Evolutionary conservation across 805 yeast species (phyloP).

Genomic region (Candida glaebosa): DNA sequence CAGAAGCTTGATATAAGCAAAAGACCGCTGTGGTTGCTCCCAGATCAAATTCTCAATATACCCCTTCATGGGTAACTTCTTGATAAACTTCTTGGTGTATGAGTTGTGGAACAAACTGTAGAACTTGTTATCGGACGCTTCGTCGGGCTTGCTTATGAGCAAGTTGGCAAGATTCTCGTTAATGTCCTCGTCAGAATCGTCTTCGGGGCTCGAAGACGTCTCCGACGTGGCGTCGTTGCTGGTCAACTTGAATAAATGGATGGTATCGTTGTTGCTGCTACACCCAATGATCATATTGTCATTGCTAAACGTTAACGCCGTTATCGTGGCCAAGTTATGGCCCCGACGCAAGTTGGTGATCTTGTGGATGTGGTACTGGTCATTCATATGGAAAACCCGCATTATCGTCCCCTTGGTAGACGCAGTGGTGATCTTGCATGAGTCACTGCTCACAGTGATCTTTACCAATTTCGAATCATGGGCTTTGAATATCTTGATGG

Average conservation of each 20-base stretch:
- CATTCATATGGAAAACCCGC: slow-evolving; percentile 26
- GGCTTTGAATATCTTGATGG: slow-evolving; percentile 35
- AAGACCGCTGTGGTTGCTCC: slow-evolving; percentile 42
- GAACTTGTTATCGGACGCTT: slow-evolving; percentile 5
- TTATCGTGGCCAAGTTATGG: slow-evolving; percentile 33
- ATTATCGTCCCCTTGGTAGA: slow-evolving; percentile 42
- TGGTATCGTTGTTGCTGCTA: slow-evolving; percentile 38
- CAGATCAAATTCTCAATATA: slow-evolving; percentile 39
- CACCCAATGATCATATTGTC: slow-evolving; percentile 35
- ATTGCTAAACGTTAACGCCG: slow-evolving; percentile 30
- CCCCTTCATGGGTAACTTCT: slow-evolving; percentile 38
- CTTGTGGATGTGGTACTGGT: slow-evolving; percentile 17
- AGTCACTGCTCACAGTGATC: slow-evolving; percentile 25
- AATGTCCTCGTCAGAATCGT: slow-evolving; percentile 23
- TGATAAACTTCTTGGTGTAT: slow-evolving; percentile 36
- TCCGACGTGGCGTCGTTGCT: slow-evolving; percentile 2
- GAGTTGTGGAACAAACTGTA: slow-evolving; percentile 25
- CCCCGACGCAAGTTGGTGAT: slow-evolving; percentile 39
- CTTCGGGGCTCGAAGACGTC: slow-evolving; percentile 4
- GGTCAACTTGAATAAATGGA: slow-evolving; percentile 34
- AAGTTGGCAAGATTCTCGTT: slow-evolving; percentile 41
- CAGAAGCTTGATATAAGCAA: slow-evolving; percentile 38
- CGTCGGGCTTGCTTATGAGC: slow-evolving; percentile 23
- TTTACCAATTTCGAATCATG: slow-evolving; percentile 35
- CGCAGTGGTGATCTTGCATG: slow-evolving; percentile 35